phyloP scores from a whole-genome alignment of 2,329 filamentous ascomycete genomes.

The Neocucurbitaria cava region DNA sequence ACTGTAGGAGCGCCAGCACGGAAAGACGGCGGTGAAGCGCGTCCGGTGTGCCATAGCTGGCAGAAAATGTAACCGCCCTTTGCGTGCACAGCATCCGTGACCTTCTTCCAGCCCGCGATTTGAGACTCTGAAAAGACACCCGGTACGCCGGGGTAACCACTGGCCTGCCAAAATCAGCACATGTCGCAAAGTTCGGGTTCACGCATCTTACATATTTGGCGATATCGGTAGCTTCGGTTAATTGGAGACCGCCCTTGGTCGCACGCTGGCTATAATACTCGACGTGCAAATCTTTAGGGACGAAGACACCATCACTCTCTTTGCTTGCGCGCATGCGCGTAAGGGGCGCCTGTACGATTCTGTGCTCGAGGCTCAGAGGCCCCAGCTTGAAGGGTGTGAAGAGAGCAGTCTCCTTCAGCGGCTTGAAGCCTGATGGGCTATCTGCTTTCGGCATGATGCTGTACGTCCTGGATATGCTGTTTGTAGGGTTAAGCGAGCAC shows the following conservation, averaged over 20 bases:
- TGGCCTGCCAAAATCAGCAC: slow-evolving; percentile 42
- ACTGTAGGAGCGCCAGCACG: slow-evolving; percentile 45
- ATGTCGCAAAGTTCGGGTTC: background rate
- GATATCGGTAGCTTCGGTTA: slow-evolving; percentile 63
- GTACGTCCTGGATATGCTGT: slow-evolving; percentile 3
- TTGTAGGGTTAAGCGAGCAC: background rate
- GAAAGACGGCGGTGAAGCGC: slow-evolving; percentile 50
- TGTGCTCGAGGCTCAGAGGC: slow-evolving; percentile 47
- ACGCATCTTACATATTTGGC: slow-evolving; percentile 36
- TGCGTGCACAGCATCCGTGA: slow-evolving; percentile 59
- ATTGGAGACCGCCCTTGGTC: slow-evolving; percentile 62
- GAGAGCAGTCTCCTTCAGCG: slow-evolving; percentile 40
- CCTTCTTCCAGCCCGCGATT: slow-evolving; percentile 58
- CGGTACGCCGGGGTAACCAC: slow-evolving; percentile 46
- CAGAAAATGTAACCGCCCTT: slow-evolving; percentile 58
- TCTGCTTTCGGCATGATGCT: slow-evolving; percentile 41
- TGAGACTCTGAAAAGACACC: slow-evolving; percentile 50
- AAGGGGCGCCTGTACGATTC: slow-evolving; percentile 49
- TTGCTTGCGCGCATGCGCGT: slow-evolving; percentile 57
- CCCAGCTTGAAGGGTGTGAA: slow-evolving; percentile 44
- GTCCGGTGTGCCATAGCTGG: slow-evolving; percentile 58
- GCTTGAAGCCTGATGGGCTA: slow-evolving; percentile 36
- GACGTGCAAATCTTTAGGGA: slow-evolving; percentile 53
- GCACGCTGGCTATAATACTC: slow-evolving; percentile 64
- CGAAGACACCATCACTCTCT: slow-evolving; percentile 55